A percentile compares a stretch with the other conserved stretches of the same genome.
phyloP scores from a whole-genome alignment of 2,329 filamentous ascomycete genomes.

The Stagonosporopsis rhizophila region DNA sequence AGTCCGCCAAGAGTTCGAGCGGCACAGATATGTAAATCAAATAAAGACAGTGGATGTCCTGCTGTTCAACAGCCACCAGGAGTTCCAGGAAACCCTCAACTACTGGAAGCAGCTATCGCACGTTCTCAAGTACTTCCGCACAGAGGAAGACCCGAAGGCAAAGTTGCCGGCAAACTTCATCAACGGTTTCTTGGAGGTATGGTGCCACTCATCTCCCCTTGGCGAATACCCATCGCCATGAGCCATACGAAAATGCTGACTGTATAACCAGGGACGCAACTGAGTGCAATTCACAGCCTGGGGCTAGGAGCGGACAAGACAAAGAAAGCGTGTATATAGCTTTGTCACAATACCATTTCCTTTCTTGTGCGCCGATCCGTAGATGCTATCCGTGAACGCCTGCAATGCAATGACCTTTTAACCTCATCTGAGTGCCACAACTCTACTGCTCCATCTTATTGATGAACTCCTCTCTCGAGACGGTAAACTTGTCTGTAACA shows the following conservation, averaged over 20 bases:
- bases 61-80: slow-evolving; percentile 86
- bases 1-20: slow-evolving; percentile 95
- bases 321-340: slow-evolving; percentile 43
- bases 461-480: slow-evolving; percentile 69
- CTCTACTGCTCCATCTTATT: slow-evolving; percentile 39
- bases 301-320: slow-evolving; percentile 20
- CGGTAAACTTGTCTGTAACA: slow-evolving; percentile 86
- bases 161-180: slow-evolving; percentile 90
- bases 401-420: slow-evolving; percentile 34
- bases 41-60: slow-evolving; percentile 87
- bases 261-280: slow-evolving; percentile 47
- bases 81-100: slow-evolving; percentile 99
- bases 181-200: slow-evolving; percentile 90
- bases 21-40: slow-evolving; percentile 91
- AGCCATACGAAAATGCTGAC: slow-evolving; percentile 9
- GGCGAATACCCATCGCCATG: neutral
- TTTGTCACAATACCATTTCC: slow-evolving; percentile 46
- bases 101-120: slow-evolving; percentile 98
- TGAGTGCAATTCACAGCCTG: slow-evolving; percentile 26
- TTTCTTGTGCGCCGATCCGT: slow-evolving; percentile 37
- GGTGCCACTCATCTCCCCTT: slow-evolving; percentile 29
- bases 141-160: slow-evolving; percentile 78
- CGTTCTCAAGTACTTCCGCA: slow-evolving; percentile 95
- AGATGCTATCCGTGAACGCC: slow-evolving; percentile 40
- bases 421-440: neutral